Percentiles rank a stretch among this genome's conserved stretches.
phyloP scores from a whole-genome alignment of 495 filamentous ascomycete genomes.

The Neurospora cerealis region DNA sequence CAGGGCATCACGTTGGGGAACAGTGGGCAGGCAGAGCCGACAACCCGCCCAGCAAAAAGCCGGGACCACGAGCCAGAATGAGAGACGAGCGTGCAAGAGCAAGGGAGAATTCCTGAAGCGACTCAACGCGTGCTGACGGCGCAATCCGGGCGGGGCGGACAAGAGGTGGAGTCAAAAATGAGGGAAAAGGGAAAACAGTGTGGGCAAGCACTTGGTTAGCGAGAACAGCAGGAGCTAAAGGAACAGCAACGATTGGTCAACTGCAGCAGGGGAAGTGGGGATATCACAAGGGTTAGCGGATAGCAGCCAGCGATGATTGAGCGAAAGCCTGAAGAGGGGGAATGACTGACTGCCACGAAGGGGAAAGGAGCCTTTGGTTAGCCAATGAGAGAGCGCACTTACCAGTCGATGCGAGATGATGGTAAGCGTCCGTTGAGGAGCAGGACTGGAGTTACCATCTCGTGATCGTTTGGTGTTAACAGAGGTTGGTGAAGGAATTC shows the following conservation, averaged over 20 bases:
- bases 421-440: slow-evolving; percentile 9
- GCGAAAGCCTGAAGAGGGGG: slow-evolving; percentile 11
- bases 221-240: slow-evolving; percentile 2
- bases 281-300: slow-evolving; percentile 24
- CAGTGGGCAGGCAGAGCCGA: background rate
- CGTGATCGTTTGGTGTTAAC: background rate
- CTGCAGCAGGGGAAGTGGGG: slow-evolving; percentile 16
- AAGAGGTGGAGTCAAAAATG: background rate
- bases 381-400: slow-evolving; percentile 11
- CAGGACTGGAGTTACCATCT: background rate
- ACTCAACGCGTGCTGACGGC: background rate
- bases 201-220: background rate
- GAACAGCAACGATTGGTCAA: slow-evolving; percentile 20
- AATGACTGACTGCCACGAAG: slow-evolving; percentile 5
- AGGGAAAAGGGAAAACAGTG: background rate
- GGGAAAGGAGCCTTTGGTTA: background rate
- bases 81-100: background rate
- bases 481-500: accelerated
- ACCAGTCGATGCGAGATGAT: slow-evolving; percentile 9
- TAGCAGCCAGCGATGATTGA: slow-evolving; percentile 26
- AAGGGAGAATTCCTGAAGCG: background rate
- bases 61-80: background rate
- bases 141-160: background rate
- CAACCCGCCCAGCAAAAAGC: background rate
- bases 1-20: background rate